Evolutionary conservation across 192 early-diverging fungal genomes (phyloP), one percentile per base, ranked within the genome.

Genomic region (Physocladia obscura): DNA sequence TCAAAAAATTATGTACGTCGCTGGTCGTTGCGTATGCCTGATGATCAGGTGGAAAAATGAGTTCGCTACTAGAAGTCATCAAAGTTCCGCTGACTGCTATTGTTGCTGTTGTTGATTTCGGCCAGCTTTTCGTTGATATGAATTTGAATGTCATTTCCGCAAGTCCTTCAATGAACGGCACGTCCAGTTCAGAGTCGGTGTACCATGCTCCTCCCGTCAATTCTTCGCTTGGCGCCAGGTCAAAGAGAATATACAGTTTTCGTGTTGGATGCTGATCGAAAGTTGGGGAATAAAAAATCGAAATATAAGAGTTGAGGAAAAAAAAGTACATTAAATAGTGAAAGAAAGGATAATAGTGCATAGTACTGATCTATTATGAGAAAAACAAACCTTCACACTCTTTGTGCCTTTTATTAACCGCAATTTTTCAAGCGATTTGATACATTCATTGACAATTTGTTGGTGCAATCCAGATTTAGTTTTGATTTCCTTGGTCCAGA

Each of bases 171-270:
- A 97, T 94, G 73, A 97, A 98, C 26, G 93, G 90, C 3, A 83
- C 84, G 81, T 96, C 94, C 70, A 97, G 78, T 67, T 93, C 92
- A 57, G 94, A 88, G 80, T 95, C 93, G 4, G 91, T 93, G 74
- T 92, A 98, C 91, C 91, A 98, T 6, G 90, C 85, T 8, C 94
- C 93, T 64, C 95, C 95, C 15, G 94, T 95, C 27, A 97, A 81
- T 51, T 96, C 94, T 22, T 82, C 82, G 4, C 91, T 93, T 3
- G 94, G 94, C 3, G 85, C 84, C 22, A 94, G 54, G 49, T 94
- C 87, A 63, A 81, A 88, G 8, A 97, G 81, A 91, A 98, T 95
- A 67, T 95, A 96, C 22, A 93, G 80, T 58, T 94, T 96, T 57
- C 89, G 87, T 6, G 90, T 93, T 4, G 94, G 92, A 72, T 86